phyloP scores from a whole-genome alignment of 139 green algal species.

The Nannochloris sp. region DNA sequence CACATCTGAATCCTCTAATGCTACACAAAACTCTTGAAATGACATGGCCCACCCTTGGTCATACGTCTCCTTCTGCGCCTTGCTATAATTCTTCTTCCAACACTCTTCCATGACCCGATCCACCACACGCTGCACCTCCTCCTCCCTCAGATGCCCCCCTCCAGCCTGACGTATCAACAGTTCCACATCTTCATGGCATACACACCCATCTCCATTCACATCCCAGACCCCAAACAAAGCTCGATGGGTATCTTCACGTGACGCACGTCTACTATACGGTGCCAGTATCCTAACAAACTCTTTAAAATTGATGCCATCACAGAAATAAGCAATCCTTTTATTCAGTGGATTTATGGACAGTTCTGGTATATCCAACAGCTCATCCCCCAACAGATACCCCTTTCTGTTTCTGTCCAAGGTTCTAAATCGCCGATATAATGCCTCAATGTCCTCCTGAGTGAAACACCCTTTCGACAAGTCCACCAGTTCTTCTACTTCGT shows the following conservation, averaged over 20 bases:
- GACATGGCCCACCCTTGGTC: no score
- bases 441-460: slow-evolving; percentile 74
- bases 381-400: slow-evolving; percentile 82
- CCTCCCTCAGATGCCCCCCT: slow-evolving; percentile 59
- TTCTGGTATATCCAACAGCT: slow-evolving; percentile 87
- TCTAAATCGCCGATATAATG: slow-evolving; percentile 83
- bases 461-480: slow-evolving; percentile 46
- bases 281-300: slow-evolving; percentile 80
- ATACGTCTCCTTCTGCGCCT: no score
- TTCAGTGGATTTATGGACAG: slow-evolving; percentile 91
- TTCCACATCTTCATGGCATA: slow-evolving; percentile 68
- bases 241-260: slow-evolving; percentile 58
- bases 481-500: slow-evolving; percentile 84
- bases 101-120: slow-evolving; percentile 11
- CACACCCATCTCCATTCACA: slow-evolving; percentile 49
- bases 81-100: background rate
- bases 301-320: slow-evolving; percentile 86
- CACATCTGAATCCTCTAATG: slow-evolving; percentile 15
- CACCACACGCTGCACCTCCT: slow-evolving; percentile 46
- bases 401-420: slow-evolving; percentile 77
- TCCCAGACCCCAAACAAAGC: slow-evolving; percentile 58
- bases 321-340: slow-evolving; percentile 61
- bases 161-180: slow-evolving; percentile 73
- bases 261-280: slow-evolving; percentile 60
- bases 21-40: slow-evolving; percentile 11